These are phyloP conservation scores for Fusarium sp. DNA, from an alignment of 2,329 filamentous ascomycete species.

Conservation along the genomic window DNA sequence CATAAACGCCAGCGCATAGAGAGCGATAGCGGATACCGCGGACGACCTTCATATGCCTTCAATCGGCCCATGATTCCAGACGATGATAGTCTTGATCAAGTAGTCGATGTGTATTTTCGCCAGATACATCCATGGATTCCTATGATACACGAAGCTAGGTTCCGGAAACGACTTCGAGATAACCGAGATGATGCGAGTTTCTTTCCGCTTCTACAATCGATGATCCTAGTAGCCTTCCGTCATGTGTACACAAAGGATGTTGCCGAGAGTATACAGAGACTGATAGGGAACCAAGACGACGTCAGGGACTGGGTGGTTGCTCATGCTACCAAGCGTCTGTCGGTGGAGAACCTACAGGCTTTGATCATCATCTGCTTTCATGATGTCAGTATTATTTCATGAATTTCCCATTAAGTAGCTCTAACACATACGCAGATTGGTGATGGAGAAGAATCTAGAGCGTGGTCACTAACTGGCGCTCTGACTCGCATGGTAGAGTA, in stretches of 20 bases:
- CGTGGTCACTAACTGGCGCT: conserved; percentile 48
- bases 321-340: conserved; percentile 26
- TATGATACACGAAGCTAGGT: conserved; percentile 28
- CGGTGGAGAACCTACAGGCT: conserved; percentile 35
- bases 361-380: conserved; percentile 33
- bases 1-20: conserved; percentile 23
- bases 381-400: conserved; percentile 9
- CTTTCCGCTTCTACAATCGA: conserved; percentile 17
- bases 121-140: conserved; percentile 39
- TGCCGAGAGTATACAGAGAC: not conserved
- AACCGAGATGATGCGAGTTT: conserved; percentile 14
- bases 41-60: not conserved
- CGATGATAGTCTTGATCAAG: conserved; percentile 11
- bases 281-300: not conserved
- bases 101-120: conserved; percentile 30
- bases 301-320: conserved; percentile 16
- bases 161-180: conserved; percentile 18
- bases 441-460: conserved; percentile 39
- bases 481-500: conserved; percentile 48
- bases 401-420: accelerated
- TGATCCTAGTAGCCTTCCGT: conserved; percentile 21
- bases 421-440: conserved; percentile 36
- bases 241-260: conserved; percentile 2
- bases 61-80: conserved; percentile 14
- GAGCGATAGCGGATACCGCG: not conserved